phyloP scores from a whole-genome alignment of 441 rosid genomes.

The Manihot esculenta region DNA sequence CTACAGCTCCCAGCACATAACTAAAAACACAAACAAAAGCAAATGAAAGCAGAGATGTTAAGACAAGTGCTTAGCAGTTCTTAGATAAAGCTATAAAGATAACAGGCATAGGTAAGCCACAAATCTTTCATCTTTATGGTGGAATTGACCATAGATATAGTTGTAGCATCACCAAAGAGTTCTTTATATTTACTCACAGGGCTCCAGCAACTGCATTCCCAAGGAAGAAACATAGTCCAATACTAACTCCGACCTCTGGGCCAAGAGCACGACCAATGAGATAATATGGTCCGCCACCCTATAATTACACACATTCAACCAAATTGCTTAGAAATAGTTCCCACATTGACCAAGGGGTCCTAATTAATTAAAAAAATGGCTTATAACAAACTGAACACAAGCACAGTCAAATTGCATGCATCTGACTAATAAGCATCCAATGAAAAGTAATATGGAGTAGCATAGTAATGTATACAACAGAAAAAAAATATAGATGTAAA shows the following conservation, averaged over 20 bases:
- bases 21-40: conserved; percentile 43
- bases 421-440: neutral
- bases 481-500: neutral
- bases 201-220: conserved; percentile 99
- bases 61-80: conserved; percentile 6
- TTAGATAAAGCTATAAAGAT: conserved; percentile 16
- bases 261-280: conserved; percentile 99
- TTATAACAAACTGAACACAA: neutral
- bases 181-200: conserved; percentile 66
- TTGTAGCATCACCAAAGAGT: conserved; percentile 11
- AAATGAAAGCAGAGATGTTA: conserved; percentile 19
- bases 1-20: conserved; percentile 99
- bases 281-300: conserved; percentile 99
- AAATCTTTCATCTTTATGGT: conserved; percentile 5
- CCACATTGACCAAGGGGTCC: neutral
- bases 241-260: conserved; percentile 99
- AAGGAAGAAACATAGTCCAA: conserved; percentile 98
- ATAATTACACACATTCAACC: conserved; percentile 26
- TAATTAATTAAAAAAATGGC: neutral
- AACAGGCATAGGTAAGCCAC: conserved; percentile 12
- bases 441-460: neutral
- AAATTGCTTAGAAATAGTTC: conserved; percentile 15
- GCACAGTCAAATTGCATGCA: neutral
- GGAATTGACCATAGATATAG: conserved; percentile 20
- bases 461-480: neutral